phyloP scores from a whole-genome alignment of 768 basidiomycete species.

The Boletus vinaceobasis region DNA sequence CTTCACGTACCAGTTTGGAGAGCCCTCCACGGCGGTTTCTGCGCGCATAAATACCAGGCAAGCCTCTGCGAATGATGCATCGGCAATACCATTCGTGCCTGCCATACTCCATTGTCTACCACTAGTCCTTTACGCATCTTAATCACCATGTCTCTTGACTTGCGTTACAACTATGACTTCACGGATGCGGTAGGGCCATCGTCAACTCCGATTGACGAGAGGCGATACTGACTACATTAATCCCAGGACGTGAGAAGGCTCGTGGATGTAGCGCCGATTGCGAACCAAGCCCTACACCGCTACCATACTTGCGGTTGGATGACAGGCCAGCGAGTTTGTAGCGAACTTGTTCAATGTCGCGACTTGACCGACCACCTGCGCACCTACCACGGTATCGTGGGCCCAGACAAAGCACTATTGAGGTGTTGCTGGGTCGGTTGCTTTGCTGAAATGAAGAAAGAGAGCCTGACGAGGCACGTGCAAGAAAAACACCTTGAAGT shows the following conservation, averaged over 20 bases:
- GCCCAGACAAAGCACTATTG: conserved; percentile 7
- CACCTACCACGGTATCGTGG: conserved; percentile 15
- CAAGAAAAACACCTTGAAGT: conserved; percentile 23
- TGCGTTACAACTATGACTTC: conserved; percentile 3
- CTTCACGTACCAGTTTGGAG: conserved; percentile 18
- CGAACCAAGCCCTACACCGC: neutral
- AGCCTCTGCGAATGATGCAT: neutral
- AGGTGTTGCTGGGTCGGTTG: conserved; percentile 22
- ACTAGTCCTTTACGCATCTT: neutral
- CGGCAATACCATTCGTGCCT: conserved; percentile 4
- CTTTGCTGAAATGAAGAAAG: conserved; percentile 20
- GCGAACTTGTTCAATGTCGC: neutral
- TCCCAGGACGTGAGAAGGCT: conserved; percentile 9
- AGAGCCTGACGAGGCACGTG: conserved; percentile 27
- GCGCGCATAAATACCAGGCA: conserved; percentile 17
- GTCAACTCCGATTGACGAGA: neutral
- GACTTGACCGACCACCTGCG: conserved; percentile 24
- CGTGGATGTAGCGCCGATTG: neutral
- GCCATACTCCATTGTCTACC: neutral
- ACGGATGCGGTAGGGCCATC: conserved; percentile 8
- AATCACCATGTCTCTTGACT: neutral
- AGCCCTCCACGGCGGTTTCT: conserved; percentile 16
- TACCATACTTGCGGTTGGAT: conserved; percentile 20
- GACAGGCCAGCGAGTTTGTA: neutral
- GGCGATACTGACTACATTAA: neutral